Evolutionary conservation across 2,329 filamentous ascomycete genomes (phyloP).

Genomic region (Beauveria pseudobassiana): DNA sequence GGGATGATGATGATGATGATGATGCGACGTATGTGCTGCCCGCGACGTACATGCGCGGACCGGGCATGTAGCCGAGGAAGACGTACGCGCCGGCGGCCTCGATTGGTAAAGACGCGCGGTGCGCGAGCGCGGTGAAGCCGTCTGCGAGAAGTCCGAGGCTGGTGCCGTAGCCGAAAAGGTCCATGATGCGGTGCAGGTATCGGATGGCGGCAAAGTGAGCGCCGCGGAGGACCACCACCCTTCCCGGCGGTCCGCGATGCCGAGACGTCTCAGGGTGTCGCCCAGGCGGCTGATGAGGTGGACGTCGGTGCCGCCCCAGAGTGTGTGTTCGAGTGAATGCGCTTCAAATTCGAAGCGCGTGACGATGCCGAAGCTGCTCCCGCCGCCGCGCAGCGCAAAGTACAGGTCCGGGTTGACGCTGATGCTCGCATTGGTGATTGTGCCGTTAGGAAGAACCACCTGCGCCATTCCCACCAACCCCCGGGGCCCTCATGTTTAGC

Average conservation of each 20-base stretch:
- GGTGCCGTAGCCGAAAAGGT: background rate
- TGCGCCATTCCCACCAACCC: no score
- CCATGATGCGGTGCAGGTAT: background rate
- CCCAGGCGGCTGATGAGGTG: background rate
- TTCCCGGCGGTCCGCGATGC: background rate
- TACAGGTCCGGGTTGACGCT: slow-evolving; percentile 31
- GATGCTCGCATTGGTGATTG: slow-evolving; percentile 29
- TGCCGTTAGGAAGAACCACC: slow-evolving; percentile 29
- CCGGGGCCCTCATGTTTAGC: no score
- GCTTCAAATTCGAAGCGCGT: slow-evolving; percentile 17
- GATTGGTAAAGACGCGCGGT: background rate
- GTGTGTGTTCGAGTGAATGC: background rate
- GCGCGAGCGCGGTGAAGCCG: background rate
- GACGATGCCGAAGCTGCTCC: slow-evolving; percentile 32
- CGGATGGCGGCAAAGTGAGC: background rate
- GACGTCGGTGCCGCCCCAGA: background rate
- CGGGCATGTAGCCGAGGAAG: background rate
- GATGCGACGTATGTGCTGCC: background rate
- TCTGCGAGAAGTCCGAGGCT: background rate
- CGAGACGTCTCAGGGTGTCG: background rate
- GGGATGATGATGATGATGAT: no score
- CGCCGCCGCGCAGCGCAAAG: slow-evolving; percentile 37
- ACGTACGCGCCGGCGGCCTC: background rate
- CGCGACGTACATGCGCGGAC: background rate
- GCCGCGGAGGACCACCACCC: background rate